Conservation (phyloP, 2,329 filamentous ascomycete species). For the Aspergillus sp. region DNA sequence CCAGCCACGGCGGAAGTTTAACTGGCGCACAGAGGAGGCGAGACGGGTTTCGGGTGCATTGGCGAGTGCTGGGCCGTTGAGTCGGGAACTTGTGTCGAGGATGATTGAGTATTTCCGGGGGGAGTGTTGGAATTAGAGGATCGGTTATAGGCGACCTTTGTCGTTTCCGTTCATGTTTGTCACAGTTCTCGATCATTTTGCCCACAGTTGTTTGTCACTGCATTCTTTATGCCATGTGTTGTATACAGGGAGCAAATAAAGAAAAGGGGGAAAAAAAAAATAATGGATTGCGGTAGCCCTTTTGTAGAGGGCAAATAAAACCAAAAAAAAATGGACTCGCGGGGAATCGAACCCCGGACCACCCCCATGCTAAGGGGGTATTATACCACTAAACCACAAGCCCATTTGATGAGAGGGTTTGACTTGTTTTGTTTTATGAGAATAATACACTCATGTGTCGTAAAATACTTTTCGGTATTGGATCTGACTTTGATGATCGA, state of each 20-base stretch:
- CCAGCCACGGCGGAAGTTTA: slow-evolving; percentile 3
- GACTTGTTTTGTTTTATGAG: neutral
- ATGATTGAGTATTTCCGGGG: slow-evolving; percentile 30
- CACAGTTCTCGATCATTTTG: too few relatives aligned
- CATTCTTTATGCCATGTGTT: too few relatives aligned
- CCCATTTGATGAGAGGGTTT: slow-evolving; percentile 4
- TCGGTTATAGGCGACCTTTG: neutral
- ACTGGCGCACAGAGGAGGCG: slow-evolving; percentile 15
- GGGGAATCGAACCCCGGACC: slow-evolving; percentile 45
- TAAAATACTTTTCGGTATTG: too few relatives aligned
- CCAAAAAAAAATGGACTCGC: slow-evolving; percentile 32
- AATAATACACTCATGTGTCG: neutral
- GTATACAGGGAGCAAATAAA: too few relatives aligned
- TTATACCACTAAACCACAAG: slow-evolving; percentile 44
- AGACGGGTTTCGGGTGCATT: slow-evolving; percentile 9
- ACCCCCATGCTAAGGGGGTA: slow-evolving; percentile 43
- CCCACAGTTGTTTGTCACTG: too few relatives aligned
- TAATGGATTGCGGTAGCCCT: neutral
- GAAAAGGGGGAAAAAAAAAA: neutral
- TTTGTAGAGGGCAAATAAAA: neutral
- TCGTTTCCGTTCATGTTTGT: too few relatives aligned
- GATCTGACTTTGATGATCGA: too few relatives aligned
- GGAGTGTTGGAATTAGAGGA: slow-evolving; percentile 10
- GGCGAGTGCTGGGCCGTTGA: slow-evolving; percentile 6
- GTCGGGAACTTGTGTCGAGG: slow-evolving; percentile 26